Conservation (phyloP, 148 eudicot genomes). For the Hydrangea macrophylla region DNA sequence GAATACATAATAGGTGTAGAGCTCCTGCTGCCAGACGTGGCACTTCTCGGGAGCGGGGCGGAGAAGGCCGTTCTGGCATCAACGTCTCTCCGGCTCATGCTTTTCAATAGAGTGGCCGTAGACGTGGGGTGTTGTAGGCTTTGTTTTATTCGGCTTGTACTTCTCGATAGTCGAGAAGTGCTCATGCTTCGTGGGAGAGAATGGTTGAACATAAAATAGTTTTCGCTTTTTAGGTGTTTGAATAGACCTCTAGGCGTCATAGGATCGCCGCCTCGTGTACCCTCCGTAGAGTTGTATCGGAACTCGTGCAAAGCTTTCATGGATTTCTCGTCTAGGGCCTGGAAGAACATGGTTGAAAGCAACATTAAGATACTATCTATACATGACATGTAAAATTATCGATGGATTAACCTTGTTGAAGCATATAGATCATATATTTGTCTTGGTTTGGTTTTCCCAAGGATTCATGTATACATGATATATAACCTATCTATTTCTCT, state of each 20-base stretch:
- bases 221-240: not conserved
- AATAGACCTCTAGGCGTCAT: not conserved
- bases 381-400: too few species aligned
- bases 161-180: too few species aligned
- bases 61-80: not conserved
- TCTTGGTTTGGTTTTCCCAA: too few species aligned
- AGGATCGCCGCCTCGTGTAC: not conserved
- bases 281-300: not conserved
- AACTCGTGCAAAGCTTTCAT: conserved; percentile 1
- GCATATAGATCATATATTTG: too few species aligned
- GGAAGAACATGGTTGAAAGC: too few species aligned
- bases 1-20: conserved; percentile 38
- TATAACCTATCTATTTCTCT: too few species aligned
- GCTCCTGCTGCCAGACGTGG: conserved; percentile 7
- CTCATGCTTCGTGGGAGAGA: conserved; percentile 12
- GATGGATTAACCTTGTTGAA: too few species aligned
- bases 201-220: not conserved
- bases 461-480: too few species aligned
- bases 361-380: too few species aligned
- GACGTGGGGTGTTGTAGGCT: not conserved
- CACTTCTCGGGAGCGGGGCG: conserved; percentile 3
- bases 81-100: conserved; percentile 16
- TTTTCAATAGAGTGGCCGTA: not conserved
- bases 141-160: conserved; percentile 9
- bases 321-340: not conserved